Evolutionary conservation across 371 early-diverging fungal genomes (phyloP).

Genomic region (Fennellomyces sp.): DNA sequence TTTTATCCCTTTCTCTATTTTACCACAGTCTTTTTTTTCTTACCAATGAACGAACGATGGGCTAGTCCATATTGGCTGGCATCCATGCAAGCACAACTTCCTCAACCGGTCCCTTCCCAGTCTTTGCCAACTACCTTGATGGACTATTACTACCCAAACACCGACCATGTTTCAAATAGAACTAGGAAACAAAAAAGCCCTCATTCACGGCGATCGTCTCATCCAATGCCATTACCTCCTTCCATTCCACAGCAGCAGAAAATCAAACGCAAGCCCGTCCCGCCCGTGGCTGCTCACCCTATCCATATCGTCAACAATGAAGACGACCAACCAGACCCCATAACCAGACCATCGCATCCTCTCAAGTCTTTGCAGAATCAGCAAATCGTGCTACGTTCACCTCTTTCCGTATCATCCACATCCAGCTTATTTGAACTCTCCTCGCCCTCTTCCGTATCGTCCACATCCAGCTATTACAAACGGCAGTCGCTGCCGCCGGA

Average conservation of each 20-base stretch:
- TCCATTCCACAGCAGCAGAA: neutral
- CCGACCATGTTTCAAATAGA: constrained; percentile 3
- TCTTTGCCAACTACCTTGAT: neutral
- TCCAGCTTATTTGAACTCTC: neutral
- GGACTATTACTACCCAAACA: neutral
- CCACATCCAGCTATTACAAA: neutral
- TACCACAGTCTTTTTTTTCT: neutral
- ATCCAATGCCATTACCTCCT: neutral
- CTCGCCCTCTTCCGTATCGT: neutral
- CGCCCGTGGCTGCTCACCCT: neutral
- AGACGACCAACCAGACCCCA: neutral
- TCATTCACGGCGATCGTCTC: neutral
- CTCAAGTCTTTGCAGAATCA: constrained; percentile 1
- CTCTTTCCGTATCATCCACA: constrained; percentile 7
- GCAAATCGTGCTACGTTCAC: constrained; percentile 11
- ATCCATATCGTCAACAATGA: neutral
- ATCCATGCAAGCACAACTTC: constrained; percentile 8
- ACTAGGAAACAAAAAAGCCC: neutral
- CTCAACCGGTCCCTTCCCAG: constrained; percentile 4
- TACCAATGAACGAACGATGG: constrained; percentile 4
- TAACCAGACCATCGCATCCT: neutral
- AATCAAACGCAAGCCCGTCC: constrained; percentile 10
- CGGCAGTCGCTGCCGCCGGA: neutral
- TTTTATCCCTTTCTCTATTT: neutral
- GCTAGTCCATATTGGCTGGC: constrained; percentile 14